Conservation (phyloP, 441 rosid species). For the Euphorbia corollata region DNA sequence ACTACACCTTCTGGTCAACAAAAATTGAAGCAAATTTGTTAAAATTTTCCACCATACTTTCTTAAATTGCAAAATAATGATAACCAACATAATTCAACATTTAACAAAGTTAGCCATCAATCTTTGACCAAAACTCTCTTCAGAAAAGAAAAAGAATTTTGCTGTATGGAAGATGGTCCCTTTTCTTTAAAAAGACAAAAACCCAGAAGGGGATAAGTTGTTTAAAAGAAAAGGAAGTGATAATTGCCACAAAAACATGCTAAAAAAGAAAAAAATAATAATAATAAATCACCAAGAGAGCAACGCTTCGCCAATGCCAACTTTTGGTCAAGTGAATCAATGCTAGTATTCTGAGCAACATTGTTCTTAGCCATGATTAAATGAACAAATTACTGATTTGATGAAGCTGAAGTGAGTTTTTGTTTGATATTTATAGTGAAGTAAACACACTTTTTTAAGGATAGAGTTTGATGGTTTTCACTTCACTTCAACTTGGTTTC, state of each 20-base stretch:
- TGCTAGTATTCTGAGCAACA: conserved; percentile 35
- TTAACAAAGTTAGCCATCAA: conserved; percentile 7
- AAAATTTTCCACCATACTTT: background rate
- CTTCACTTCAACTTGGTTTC: conserved; percentile 18
- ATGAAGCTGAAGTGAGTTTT: conserved; percentile 1
- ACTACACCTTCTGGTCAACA: conserved; percentile 53
- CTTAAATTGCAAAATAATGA: background rate
- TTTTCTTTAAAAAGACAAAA: background rate
- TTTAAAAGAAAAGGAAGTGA: background rate
- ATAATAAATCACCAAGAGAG: conserved; percentile 36
- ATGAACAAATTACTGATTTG: background rate
- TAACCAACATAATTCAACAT: background rate
- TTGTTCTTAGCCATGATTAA: conserved; percentile 38
- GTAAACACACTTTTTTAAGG: conserved; percentile 15
- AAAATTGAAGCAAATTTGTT: conserved; percentile 2
- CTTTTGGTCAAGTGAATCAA: conserved; percentile 36
- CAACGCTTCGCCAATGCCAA: conserved; percentile 58
- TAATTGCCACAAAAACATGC: conserved; percentile 2
- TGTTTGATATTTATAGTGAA: conserved; percentile 25
- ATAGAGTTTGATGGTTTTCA: conserved; percentile 39
- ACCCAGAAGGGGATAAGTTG: background rate
- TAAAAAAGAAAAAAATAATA: background rate
- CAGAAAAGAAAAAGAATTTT: background rate
- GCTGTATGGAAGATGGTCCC: background rate
- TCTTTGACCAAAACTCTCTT: background rate